A percentile compares a stretch with the other conserved stretches of the same genome.
Conservation (phyloP, 495 filamentous ascomycete genomes). For the Penicillium longicatenatum region DNA sequence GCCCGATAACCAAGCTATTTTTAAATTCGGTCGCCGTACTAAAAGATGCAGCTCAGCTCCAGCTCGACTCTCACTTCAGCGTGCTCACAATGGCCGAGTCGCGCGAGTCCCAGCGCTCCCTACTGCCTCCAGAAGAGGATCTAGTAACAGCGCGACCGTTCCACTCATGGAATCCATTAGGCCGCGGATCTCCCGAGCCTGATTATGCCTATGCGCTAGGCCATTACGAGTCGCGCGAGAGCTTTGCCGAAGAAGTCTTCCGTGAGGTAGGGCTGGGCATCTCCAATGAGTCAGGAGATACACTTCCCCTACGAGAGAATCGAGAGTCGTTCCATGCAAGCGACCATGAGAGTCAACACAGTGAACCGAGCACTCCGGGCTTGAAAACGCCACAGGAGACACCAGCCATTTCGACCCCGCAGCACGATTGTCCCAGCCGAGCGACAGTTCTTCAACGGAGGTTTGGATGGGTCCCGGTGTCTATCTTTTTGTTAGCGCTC, state of each 20-base stretch:
- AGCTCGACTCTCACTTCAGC: neutral
- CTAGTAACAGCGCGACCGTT: conserved; percentile 13
- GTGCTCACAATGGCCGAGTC: conserved; percentile 19
- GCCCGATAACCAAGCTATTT: neutral
- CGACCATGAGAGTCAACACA: neutral
- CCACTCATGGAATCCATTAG: conserved; percentile 25
- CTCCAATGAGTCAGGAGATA: conserved; percentile 13
- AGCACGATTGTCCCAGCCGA: conserved; percentile 26
- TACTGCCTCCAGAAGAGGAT: conserved; percentile 20
- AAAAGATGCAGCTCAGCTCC: neutral
- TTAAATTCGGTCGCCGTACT: neutral
- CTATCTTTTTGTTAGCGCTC: conserved; percentile 59
- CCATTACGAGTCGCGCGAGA: conserved; percentile 5
- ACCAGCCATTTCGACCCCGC: conserved; percentile 4
- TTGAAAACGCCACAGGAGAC: conserved; percentile 19
- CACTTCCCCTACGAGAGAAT: conserved; percentile 8
- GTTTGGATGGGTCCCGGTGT: conserved; percentile 58
- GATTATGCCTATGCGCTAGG: conserved; percentile 14
- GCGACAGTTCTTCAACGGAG: conserved; percentile 35
- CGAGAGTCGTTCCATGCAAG: conserved; percentile 13
- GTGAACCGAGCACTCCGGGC: conserved; percentile 14
- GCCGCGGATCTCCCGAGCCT: conserved; percentile 11
- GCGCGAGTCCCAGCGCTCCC: conserved; percentile 24
- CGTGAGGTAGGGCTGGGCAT: conserved; percentile 29
- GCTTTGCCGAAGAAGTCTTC: conserved; percentile 23